Base-by-base conservation (phyloP, 768 basidiomycete species). In the Crepidotus variabilis region DNA sequence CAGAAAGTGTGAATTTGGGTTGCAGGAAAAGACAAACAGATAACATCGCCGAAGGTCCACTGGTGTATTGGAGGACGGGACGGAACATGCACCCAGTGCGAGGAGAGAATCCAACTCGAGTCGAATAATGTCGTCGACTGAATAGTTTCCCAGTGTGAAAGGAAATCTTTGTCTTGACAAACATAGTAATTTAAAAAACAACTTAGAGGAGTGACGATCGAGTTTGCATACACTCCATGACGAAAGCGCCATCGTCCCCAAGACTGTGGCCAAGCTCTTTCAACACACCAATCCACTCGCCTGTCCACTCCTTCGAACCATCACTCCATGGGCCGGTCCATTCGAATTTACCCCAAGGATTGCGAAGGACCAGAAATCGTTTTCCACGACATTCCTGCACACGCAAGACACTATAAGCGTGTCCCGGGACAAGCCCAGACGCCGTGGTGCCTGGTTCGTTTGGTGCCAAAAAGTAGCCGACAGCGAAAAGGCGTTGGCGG, bases 21-120 rank as follows among this genome's bases (percentile, higher is more conserved):
- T 6, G 45, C 10, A 45, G 6, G 7, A 52, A 33, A 33, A 43
- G 28, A 59, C 78, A 50, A 55, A 79, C 78, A 81, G 6, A 75
- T 70, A 13, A 81, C 65, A 51, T 81, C 79, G 14, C 79, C 80
- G 52, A 70, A 77, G 11, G 72, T 69, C 76, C 78, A 80, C 0
- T 75, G 73, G 46, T 72, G 67, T 8, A 71, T 63, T 34, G 69
- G 67, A 3, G 71, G 67, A 22, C 67, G 67, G 0, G 67, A 55
- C 7, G 67, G 72, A 5, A 77, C 69, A 18, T 69, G 66, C 6
- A 78, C 56, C 78, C 78, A 80, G 32, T 74, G 67, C 13, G 74
- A 73, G 14, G 72, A 72, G 68, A 77, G 69, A 2, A 68, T 59
- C 79, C 79, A 81, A 8, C 65, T 66, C 1, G 67, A 60, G 57